Evolutionary conservation across 768 basidiomycete genomes (phyloP), one percentile per base, ranked within the genome.

Genomic region (Suillus sp.): DNA sequence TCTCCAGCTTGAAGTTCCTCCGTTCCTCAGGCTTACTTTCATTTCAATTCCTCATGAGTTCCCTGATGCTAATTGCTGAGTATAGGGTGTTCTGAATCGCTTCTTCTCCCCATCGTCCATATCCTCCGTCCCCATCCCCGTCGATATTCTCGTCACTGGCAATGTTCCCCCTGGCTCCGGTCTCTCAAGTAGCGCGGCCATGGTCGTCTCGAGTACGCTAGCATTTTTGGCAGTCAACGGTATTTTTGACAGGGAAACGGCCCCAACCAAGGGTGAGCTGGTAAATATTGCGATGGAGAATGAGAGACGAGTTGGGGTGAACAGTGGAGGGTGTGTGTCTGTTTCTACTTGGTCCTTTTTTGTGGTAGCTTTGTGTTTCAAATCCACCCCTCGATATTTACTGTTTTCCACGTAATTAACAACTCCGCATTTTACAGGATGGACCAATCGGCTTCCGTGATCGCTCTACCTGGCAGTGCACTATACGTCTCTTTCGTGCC

Each of bases 381-480:
- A 27, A 27, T 57, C 8, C 0, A 20, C 6, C 7, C 6, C 38
- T 57, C 37, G 1, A 56, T 55, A 37, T 37, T 20, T 34, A 13
- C 6, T 14, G n/a, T 45, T 48, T 22, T 54, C n/a, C 6, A 34
- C 48, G 18, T 67, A 50, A 66, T 47, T 68, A 10, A 67, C 61
- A 27, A 7, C 62, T 62, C 57, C 4, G 37, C 60, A 47, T 22
- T n/a, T 54, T 38, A 8, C 56, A 91, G 92, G 30, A 92, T 96
- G 90, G 95, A 96, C 73, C 93, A 95, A 81, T 90, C 93, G 1
- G 92, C 93, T 0, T 94, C 92, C 0, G 88, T 94, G 42, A 89
- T 96, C 67, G 90, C 86, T 18, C 80, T 83, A 30, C 80, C 90
- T 0, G 82, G 84, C 25, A 86, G 89, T 9, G 89, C 92, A 0